Evolutionary conservation across 768 basidiomycete species (phyloP), one percentile per base, ranked within the genome.

Genomic region (Russula dissimulans): DNA sequence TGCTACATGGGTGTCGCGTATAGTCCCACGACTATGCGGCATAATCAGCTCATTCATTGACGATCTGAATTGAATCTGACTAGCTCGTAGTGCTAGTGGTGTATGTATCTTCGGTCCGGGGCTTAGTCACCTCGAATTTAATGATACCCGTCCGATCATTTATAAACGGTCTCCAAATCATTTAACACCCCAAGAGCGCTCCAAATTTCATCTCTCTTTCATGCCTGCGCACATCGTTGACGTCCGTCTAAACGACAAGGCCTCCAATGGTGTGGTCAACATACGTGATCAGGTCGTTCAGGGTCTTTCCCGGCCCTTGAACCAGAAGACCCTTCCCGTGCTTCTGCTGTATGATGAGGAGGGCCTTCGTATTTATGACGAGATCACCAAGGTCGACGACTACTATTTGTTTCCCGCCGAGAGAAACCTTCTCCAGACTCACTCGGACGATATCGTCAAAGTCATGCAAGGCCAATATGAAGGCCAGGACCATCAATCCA

Each of bases 381-480:
- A 82, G 42, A 89, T 95, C 51, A 93, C 86, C 8, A 74, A 82
- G 32, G 86, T 79, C 1, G 77, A 80, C 11, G 88, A 92, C 67
- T 99, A 99, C 70, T 98, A 98, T 70, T 78, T 94, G 39, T 99
- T 95, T 71, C 73, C 77, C 3, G 90, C 91, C 0, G 97, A 98
- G 72, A 86, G 95, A 69, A 79, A 85, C 60, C 89, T 99, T 59
- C 76, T 98, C 63, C 85, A 83, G 72, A 75, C 70, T 29, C 78
- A 89, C 62, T 85, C 84, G 2, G 75, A 80, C 47, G 86, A 92
- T 38, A 94, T 99, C 54, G 87, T 87, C 17, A 74, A 73, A 34
- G 73, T 77, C 54, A 92, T 93, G 87, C 82, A 89, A 70, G 71
- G 74, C 48, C 67, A 75, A 12, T 71, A 70, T 22, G 64, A 60